A percentile compares a stretch with the other conserved stretches of the same genome.
Conservation (phyloP, 148 eudicot species). For the Chenopodium quinoa region DNA sequence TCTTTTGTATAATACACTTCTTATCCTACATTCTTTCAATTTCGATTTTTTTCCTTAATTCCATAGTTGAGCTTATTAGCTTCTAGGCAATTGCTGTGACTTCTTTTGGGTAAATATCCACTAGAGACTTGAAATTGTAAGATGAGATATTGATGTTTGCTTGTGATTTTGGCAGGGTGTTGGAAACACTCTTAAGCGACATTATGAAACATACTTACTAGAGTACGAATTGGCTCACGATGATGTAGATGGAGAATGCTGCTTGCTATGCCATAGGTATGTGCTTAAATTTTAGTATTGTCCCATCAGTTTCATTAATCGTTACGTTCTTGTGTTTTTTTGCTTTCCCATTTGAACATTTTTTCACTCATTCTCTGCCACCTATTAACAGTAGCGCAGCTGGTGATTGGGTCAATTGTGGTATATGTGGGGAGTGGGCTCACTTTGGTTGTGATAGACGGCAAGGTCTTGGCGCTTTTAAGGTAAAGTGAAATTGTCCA, state of each 20-base stretch:
- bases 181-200: slow-evolving; percentile 93
- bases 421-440: slow-evolving; percentile 96
- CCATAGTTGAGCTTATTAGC: neutral
- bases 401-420: slow-evolving; percentile 98
- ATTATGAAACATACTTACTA: slow-evolving; percentile 87
- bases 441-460: slow-evolving; percentile 98
- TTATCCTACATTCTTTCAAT: too few species aligned
- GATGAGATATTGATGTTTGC: slow-evolving; percentile 7
- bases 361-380: neutral
- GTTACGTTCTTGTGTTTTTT: too few species aligned
- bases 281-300: neutral
- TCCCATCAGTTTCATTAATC: neutral
- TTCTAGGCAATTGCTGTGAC: neutral
- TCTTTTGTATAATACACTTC: too few species aligned
- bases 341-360: neutral
- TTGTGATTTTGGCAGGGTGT: slow-evolving; percentile 63
- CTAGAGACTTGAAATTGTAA: neutral
- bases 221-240: slow-evolving; percentile 97
- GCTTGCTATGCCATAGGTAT: slow-evolving; percentile 92
- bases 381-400: slow-evolving; percentile 80
- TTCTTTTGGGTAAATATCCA: neutral
- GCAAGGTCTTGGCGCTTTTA: slow-evolving; percentile 94
- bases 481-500: slow-evolving; percentile 43
- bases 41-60: too few species aligned
- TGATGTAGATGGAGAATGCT: slow-evolving; percentile 97